Conservation (phyloP, 1,284 basidiomycete species). For the Athelia sp. region DNA sequence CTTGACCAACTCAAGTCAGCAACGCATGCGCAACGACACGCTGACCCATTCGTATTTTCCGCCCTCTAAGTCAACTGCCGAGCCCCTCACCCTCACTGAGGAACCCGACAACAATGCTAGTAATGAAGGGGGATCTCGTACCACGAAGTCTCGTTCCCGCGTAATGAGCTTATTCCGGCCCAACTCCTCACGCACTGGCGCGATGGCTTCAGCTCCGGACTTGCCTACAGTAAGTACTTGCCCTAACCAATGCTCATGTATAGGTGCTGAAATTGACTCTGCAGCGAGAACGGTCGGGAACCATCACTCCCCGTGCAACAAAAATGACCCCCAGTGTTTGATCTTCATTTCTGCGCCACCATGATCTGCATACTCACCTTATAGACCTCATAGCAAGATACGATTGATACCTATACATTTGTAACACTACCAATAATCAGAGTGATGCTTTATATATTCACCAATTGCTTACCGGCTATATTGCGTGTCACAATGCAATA, state of each 20-base stretch:
- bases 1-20: no score
- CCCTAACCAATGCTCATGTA: background rate
- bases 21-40: no score
- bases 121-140: background rate
- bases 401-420: no score
- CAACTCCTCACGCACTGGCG: slow-evolving; percentile 16
- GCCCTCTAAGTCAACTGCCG: slow-evolving; percentile 19
- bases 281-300: background rate
- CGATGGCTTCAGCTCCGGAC: slow-evolving; percentile 7
- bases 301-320: background rate
- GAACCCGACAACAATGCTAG: slow-evolving; percentile 2
- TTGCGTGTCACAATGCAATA: no score
- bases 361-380: background rate
- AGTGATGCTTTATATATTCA: no score
- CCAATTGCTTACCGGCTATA: no score
- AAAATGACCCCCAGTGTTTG: background rate
- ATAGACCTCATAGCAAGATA: no score
- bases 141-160: slow-evolving; percentile 13
- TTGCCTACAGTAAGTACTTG: background rate
- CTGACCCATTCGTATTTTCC: no score
- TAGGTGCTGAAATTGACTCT: background rate
- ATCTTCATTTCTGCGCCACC: background rate
- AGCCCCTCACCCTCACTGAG: slow-evolving; percentile 25
- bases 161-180: slow-evolving; percentile 39
- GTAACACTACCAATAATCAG: no score